A percentile compares a stretch with the other conserved stretches of the same genome.
phyloP scores from a whole-genome alignment of 345 rosid genomes.

The Linum tenue region DNA sequence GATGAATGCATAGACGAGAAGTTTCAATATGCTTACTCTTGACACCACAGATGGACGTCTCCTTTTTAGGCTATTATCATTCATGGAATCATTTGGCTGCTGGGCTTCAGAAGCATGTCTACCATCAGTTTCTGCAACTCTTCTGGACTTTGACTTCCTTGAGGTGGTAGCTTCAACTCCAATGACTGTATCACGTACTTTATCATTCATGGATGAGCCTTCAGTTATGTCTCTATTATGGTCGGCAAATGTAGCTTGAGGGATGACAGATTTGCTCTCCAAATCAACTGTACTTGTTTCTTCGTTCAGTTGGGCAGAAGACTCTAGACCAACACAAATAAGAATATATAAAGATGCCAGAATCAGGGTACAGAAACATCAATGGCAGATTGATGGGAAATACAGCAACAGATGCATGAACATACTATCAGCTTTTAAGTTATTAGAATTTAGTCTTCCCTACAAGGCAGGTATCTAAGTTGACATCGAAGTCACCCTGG shows the following conservation, averaged over 20 bases:
- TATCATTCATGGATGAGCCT: constrained; percentile 34
- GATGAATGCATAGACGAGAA: neutral
- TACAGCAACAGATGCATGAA: neutral
- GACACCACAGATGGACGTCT: constrained; percentile 35
- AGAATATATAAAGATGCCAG: constrained; percentile 5
- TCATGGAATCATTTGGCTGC: constrained; percentile 27
- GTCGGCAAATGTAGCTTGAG: constrained; percentile 45
- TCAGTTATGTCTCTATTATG: constrained; percentile 33
- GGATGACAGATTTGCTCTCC: constrained; percentile 43
- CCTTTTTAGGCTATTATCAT: constrained; percentile 35
- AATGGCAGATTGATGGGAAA: neutral
- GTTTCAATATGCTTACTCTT: constrained; percentile 24
- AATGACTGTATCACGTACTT: constrained; percentile 20
- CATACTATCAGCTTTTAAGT: too few relatives aligned
- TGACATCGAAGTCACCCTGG: too few relatives aligned
- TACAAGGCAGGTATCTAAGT: neutral
- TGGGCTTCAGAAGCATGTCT: constrained; percentile 34
- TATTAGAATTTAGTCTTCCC: too few relatives aligned
- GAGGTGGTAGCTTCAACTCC: constrained; percentile 31
- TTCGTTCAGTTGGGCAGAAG: constrained; percentile 58
- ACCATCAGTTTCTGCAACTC: constrained; percentile 23
- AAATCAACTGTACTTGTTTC: constrained; percentile 36
- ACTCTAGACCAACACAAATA: constrained; percentile 40
- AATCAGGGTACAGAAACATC: neutral
- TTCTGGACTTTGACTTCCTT: constrained; percentile 48